phyloP scores from a whole-genome alignment of 805 yeast genomes.

The Candida sanyiensis region DNA sequence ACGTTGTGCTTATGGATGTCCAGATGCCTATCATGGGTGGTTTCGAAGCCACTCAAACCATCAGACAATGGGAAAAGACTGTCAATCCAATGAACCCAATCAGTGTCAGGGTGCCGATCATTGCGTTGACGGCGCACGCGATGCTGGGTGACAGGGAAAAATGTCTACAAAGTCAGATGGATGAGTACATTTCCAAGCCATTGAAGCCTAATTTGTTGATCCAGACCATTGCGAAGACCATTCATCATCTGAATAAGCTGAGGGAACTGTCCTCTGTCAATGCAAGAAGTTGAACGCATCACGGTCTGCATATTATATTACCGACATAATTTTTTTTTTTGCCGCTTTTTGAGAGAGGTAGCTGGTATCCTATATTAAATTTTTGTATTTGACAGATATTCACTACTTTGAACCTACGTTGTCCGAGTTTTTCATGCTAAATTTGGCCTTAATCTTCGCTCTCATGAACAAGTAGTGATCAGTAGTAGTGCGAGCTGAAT shows the following conservation, averaged over 20 bases:
- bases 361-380: no score
- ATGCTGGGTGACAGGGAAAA: slow-evolving; percentile 90
- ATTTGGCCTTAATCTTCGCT: no score
- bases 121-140: slow-evolving; percentile 89
- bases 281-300: slow-evolving; percentile 10
- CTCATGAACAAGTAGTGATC: no score
- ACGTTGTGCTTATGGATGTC: slow-evolving; percentile 86
- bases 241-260: slow-evolving; percentile 60
- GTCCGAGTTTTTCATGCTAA: no score
- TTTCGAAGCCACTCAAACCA: slow-evolving; percentile 82
- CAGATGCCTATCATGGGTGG: slow-evolving; percentile 98
- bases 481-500: no score
- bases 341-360: no score
- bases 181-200: slow-evolving; percentile 84
- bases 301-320: neutral
- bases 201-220: slow-evolving; percentile 75
- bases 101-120: slow-evolving; percentile 76
- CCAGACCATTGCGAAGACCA: slow-evolving; percentile 81
- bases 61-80: slow-evolving; percentile 83
- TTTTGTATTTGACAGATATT: no score
- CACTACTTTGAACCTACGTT: no score
- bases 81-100: slow-evolving; percentile 64
- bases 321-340: neutral
- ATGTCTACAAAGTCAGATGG: slow-evolving; percentile 87
- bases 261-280: slow-evolving; percentile 36